phyloP scores from a whole-genome alignment of 2,329 filamentous ascomycete species.

The Clonostachys rosea region DNA sequence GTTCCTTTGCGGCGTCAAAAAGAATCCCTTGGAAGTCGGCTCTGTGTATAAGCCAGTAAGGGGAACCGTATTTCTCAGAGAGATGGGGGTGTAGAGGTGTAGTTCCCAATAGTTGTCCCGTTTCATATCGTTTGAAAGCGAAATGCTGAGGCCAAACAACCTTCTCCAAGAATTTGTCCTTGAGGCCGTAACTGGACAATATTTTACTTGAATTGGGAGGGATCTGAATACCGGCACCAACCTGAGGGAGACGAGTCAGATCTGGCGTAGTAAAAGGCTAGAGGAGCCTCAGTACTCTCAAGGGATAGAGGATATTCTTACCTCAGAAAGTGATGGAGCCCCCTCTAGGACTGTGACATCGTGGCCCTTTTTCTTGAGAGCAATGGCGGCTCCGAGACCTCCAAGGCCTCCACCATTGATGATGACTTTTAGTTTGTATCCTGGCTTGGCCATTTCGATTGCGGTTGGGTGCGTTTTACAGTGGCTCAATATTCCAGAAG shows the following conservation, averaged over 20 bases:
- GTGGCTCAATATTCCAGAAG: too few species aligned
- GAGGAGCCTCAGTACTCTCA: too few species aligned
- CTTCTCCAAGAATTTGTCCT: neutral
- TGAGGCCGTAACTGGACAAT: neutral
- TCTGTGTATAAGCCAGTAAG: conserved; percentile 8
- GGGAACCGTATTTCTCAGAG: conserved; percentile 1
- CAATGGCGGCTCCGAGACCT: conserved; percentile 4
- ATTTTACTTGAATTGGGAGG: conserved; percentile 4
- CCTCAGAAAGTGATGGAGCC: neutral
- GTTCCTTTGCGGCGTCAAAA: conserved; percentile 3
- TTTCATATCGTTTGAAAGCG: conserved; percentile 3
- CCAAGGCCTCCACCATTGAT: conserved; percentile 5
- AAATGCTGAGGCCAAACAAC: conserved; percentile 4
- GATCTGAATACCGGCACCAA: conserved; percentile 6
- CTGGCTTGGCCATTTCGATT: too few species aligned
- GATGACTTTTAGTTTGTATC: conserved; percentile 1
- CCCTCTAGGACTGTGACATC: conserved; percentile 6
- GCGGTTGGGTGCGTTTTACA: too few species aligned
- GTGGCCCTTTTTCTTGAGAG: conserved; percentile 3
- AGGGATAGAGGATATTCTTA: too few species aligned
- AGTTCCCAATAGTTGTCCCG: neutral
- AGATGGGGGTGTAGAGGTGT: conserved; percentile 3
- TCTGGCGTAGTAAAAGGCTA: too few species aligned
- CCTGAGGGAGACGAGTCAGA: conserved; percentile 1
- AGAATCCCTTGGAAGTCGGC: conserved; percentile 8